These are phyloP conservation scores for Inga laurina DNA, from an alignment of 306 rosid genomes.

Conservation along the genomic window DNA sequence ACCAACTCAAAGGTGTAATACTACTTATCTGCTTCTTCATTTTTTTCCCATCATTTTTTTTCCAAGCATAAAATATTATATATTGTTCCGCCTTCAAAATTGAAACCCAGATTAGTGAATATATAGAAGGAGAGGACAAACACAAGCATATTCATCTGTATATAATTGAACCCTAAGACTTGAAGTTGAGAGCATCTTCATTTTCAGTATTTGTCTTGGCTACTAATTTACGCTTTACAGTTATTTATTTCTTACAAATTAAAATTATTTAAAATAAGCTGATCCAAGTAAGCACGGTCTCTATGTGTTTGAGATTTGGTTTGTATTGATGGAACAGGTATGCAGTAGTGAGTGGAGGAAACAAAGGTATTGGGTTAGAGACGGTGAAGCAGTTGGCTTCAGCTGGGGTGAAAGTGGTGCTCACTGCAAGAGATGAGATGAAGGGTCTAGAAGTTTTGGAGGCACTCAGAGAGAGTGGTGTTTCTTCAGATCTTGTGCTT, in stretches of 20 bases:
- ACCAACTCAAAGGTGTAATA: background rate
- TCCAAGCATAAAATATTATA: background rate
- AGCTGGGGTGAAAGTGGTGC: slow-evolving; percentile 43
- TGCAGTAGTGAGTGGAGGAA: background rate
- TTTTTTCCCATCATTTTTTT: background rate
- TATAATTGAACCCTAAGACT: background rate
- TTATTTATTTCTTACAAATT: too few species aligned
- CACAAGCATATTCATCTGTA: background rate
- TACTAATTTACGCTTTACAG: too few species aligned
- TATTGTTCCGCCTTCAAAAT: background rate
- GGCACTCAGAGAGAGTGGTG: slow-evolving; percentile 5
- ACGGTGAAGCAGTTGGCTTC: slow-evolving; percentile 38
- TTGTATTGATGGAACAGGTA: background rate
- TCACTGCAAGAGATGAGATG: slow-evolving; percentile 42
- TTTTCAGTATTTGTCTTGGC: too few species aligned
- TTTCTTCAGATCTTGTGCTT: slow-evolving; percentile 31
- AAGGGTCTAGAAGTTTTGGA: slow-evolving; percentile 44
- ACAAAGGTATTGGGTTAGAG: background rate
- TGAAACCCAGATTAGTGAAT: background rate
- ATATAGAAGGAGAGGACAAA: background rate
- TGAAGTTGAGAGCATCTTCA: too few species aligned
- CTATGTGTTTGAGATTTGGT: background rate
- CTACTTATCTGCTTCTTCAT: too few species aligned
- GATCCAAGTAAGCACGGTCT: too few species aligned
- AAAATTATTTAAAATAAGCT: too few species aligned